Evolutionary conservation across 257 asterid species (phyloP), one percentile per base, ranked within the genome.

Genomic region (Gentiana dahurica): DNA sequence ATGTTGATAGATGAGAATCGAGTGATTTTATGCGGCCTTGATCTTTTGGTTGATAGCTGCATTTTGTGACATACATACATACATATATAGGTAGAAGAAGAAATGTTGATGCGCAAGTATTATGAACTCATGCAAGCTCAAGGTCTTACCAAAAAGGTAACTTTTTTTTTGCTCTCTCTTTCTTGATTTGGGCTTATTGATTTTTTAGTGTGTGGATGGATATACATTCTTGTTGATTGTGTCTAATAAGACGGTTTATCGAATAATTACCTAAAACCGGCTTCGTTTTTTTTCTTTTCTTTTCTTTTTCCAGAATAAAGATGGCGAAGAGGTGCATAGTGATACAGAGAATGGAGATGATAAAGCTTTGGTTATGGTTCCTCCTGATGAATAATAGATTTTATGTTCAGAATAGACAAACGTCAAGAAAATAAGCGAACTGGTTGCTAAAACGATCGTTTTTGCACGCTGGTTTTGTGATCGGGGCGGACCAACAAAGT

Each of bases 41-140:
- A 41, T 41, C 6, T 10, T 41, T 41, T 41, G 6, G 9, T 41
- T 10, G 6, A 41, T 5, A 41, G 46, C 46, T 41, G 9, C 46
- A 5, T 41, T 2, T 4, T 4, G 9, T 41, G 24, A 24, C 24
- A 24, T 24, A 24, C 24, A 24, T 24, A 24, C 24, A 24, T 10
- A 4, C 52, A 3, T 56, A 64, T 72, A 66, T 73, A 86, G 96
- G 92, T 87, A 9, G 96, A 87, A 76, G 94, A 91, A 72, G 95
- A 87, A 69, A 81, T 91, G 95, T 57, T 87, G 69, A 91, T 87
- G 98, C 90, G 83, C 69, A 85, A 82, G 71, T 91, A 75, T 78
- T 81, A 82, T 52, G 95, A 87, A 62, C 77, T 79, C 67, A 91
- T 87, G 96, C 68, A 63, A 60, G 87, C 87, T 68, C 79, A 79